Conservation (phyloP, 1,284 basidiomycete species). For the Boletellus deceptivus region DNA sequence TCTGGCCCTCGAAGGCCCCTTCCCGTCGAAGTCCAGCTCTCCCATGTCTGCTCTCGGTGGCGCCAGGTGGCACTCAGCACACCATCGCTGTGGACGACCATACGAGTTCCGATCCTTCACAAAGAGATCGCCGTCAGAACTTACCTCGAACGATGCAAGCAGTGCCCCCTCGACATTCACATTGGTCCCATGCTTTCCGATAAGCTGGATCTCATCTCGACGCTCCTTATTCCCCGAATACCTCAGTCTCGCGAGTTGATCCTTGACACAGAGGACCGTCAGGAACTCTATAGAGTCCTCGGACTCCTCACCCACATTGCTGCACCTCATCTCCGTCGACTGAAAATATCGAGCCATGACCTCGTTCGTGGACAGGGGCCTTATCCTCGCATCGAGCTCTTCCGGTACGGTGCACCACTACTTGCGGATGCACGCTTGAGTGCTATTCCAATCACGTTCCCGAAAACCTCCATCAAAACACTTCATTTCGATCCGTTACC, state of each 20-base stretch:
- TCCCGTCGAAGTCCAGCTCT: conserved; percentile 33
- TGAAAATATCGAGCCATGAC: conserved; percentile 32
- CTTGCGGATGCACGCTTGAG: conserved; percentile 31
- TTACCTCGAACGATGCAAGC: conserved; percentile 31
- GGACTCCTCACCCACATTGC: conserved; percentile 21
- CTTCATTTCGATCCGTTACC: conserved; percentile 34
- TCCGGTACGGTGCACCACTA: conserved; percentile 27
- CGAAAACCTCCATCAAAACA: conserved; percentile 21
- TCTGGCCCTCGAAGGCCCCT: conserved; percentile 29
- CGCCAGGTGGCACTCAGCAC: conserved; percentile 33
- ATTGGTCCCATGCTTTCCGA: conserved; percentile 31
- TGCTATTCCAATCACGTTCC: conserved; percentile 34
- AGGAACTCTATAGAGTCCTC: conserved; percentile 28
- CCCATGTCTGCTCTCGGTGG: conserved; percentile 32
- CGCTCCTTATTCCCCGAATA: conserved; percentile 31
- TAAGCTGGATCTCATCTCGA: conserved; percentile 27
- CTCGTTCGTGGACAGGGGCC: conserved; percentile 24
- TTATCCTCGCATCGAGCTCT: conserved; percentile 30
- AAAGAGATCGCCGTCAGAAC: conserved; percentile 26
- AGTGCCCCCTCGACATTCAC: conserved; percentile 31
- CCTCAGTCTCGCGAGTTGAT: conserved; percentile 32
- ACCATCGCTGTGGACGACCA: conserved; percentile 33
- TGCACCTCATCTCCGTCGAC: conserved; percentile 27
- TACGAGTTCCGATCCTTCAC: conserved; percentile 34
- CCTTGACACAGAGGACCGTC: conserved; percentile 31